A percentile compares a stretch with the other conserved stretches of the same genome.
These are phyloP conservation scores for Plasmodium gallinaceum DNA, from an alignment of 169 alveolate genomes.

Conservation along the genomic window DNA sequence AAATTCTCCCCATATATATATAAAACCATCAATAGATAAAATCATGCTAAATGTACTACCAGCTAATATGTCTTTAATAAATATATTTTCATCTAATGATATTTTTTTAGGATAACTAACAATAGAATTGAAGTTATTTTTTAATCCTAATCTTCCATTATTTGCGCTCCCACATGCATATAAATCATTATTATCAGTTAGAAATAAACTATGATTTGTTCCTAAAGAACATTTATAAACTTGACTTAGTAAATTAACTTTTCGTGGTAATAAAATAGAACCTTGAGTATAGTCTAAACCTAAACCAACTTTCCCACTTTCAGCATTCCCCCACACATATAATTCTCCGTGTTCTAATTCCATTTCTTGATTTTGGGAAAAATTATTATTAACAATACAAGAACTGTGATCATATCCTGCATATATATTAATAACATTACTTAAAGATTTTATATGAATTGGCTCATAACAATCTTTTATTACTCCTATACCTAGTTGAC, in stretches of 20 bases:
- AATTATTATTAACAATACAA: slow-evolving; percentile 81
- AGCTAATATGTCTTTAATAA: slow-evolving; percentile 80
- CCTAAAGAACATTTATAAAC: slow-evolving; percentile 89
- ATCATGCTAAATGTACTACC: slow-evolving; percentile 83
- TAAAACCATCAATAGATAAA: slow-evolving; percentile 79
- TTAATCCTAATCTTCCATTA: slow-evolving; percentile 85
- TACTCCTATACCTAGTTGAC: slow-evolving; percentile 86
- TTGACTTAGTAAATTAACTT: slow-evolving; percentile 79
- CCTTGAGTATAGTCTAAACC: slow-evolving; percentile 85
- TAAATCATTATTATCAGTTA: slow-evolving; percentile 83
- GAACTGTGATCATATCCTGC: slow-evolving; percentile 92
- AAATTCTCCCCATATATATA: slow-evolving; percentile 84
- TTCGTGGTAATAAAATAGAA: slow-evolving; percentile 85
- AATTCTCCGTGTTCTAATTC: slow-evolving; percentile 82
- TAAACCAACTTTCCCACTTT: slow-evolving; percentile 91
- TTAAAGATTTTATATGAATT: slow-evolving; percentile 82
- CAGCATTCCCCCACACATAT: slow-evolving; percentile 92
- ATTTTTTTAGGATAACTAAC: slow-evolving; percentile 64
- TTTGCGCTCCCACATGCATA: slow-evolving; percentile 90
- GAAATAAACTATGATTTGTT: slow-evolving; percentile 83
- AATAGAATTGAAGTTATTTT: not conserved
- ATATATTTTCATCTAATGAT: slow-evolving; percentile 47
- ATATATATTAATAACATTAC: slow-evolving; percentile 86
- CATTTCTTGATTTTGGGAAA: slow-evolving; percentile 12
- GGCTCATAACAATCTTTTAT: slow-evolving; percentile 86